phyloP scores from a whole-genome alignment of 176 grass and related monocot genomes.

The Avena eriantha region DNA sequence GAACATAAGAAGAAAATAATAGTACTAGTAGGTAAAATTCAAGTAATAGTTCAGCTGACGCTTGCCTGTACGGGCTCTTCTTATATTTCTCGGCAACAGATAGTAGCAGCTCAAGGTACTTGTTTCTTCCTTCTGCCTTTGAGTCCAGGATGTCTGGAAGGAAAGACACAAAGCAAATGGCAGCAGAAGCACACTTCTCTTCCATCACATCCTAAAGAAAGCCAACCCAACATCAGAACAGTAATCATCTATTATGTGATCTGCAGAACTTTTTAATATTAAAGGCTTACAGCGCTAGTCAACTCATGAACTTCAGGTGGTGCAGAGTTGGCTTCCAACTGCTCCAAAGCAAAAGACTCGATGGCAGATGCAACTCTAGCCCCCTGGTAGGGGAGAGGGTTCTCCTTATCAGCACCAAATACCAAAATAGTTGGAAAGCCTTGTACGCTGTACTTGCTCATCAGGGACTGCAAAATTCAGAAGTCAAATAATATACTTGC shows the following conservation, averaged over 20 bases:
- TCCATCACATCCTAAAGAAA: slow-evolving; percentile 85
- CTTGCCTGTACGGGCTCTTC: slow-evolving; percentile 95
- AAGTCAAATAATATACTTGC: slow-evolving; percentile 3
- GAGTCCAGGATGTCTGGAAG: slow-evolving; percentile 99
- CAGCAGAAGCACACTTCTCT: slow-evolving; percentile 91
- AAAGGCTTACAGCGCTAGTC: slow-evolving; percentile 62
- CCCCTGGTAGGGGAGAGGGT: slow-evolving; percentile 77
- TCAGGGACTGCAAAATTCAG: slow-evolving; percentile 80
- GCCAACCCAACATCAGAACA: slow-evolving; percentile 37
- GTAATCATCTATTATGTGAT: neutral
- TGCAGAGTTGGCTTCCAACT: slow-evolving; percentile 84
- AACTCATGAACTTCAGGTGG: slow-evolving; percentile 91
- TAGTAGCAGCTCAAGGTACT: slow-evolving; percentile 82
- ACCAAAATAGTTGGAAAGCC: slow-evolving; percentile 99
- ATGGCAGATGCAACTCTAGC: slow-evolving; percentile 79
- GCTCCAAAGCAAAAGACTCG: slow-evolving; percentile 82
- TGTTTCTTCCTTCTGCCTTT: slow-evolving; percentile 95
- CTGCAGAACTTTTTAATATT: slow-evolving; percentile 25
- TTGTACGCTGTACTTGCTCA: slow-evolving; percentile 98
- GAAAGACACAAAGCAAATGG: slow-evolving; percentile 99
- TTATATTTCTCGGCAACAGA: slow-evolving; percentile 93
- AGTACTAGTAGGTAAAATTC: neutral
- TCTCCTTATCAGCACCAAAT: slow-evolving; percentile 92
- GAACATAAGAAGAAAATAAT: neutral
- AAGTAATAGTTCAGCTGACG: slow-evolving; percentile 32